Evolutionary conservation across 352 stramenopile species (phyloP), one percentile per base, ranked within the genome.

Genomic region (Aphanomyces cochlioides): DNA sequence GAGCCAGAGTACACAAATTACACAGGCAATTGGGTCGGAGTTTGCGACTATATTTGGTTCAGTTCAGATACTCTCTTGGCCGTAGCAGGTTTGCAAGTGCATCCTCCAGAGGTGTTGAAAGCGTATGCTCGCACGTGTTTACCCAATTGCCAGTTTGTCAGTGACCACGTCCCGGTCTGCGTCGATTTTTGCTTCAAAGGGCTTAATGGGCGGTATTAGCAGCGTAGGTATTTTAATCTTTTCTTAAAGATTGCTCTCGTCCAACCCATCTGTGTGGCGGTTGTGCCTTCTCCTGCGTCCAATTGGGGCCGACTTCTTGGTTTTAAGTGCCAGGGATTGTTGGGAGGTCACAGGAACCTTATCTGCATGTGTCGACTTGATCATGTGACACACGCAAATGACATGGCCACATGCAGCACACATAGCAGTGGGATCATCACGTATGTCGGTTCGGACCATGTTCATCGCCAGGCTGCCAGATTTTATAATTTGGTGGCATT

Each of bases 1-100:
- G 97, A 99, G 82, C 97, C 97, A 0, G 85, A 93, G 73, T 98
- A 98, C 75, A 99, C 97, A 21, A 99, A 99, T 81, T 99, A 98
- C 77, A 99, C 97, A 54, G 87, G 84, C 37, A 85, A 92, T 66
- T 99, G 98, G 90, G 95, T 90, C 57, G 97, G 97, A 41, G 87
- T 97, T 10, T 81, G 96, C 53, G 97, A 99, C 79, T 99, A 99
- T 76, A 96, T 99, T 72, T 99, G 96, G 96, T 98, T 98, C 83
- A 97, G 90, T 17, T 82, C 87, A 7, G 87, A 95, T 74, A 90
- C 94, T 74, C 76, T 99, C 61, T 92, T 88, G 61, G 90, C 96
- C 34, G 88, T 99, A 57, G 95, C 93, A 3, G 94, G 96, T 0
- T 90, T 98, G 34, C 93, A 96, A 45, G 89, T 99, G 65, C 96